Evolutionary conservation across 352 stramenopile genomes (phyloP).

Genomic region (Pythium inflatum): DNA sequence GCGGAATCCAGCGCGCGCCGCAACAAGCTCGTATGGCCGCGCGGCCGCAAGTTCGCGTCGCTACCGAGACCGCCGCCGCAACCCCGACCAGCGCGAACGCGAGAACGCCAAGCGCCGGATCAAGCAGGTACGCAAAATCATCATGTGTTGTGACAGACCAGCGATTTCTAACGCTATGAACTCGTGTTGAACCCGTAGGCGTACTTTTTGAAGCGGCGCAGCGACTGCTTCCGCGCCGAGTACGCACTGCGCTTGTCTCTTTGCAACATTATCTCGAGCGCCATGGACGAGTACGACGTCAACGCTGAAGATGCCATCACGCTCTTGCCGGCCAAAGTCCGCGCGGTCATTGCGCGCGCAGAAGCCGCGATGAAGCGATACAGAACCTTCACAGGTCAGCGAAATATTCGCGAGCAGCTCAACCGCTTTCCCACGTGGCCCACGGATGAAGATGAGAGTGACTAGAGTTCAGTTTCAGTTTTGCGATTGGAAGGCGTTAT

Average conservation of each 20-base stretch:
- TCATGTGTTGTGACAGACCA: no score
- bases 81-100: constrained; percentile 23
- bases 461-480: not conserved
- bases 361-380: constrained; percentile 13
- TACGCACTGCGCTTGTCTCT: constrained; percentile 8
- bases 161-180: no score
- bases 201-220: constrained; percentile 9
- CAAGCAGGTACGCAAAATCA: constrained; percentile 29
- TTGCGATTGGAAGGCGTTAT: no score
- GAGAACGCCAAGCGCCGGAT: constrained; percentile 27
- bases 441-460: not conserved
- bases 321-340: constrained; percentile 9
- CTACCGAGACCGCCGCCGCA: constrained; percentile 21
- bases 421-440: constrained; percentile 26
- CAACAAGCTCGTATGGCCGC: not conserved
- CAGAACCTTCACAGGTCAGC: constrained; percentile 30
- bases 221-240: constrained; percentile 17
- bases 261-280: not conserved
- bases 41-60: no score
- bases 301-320: constrained; percentile 3
- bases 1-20: no score
- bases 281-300: not conserved
- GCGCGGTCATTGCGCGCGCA: constrained; percentile 9
- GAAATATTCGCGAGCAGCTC: constrained; percentile 24
- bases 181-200: not conserved